phyloP scores from a whole-genome alignment of 192 early-diverging fungal genomes.

The Rhizoclosmatium globosum region DNA sequence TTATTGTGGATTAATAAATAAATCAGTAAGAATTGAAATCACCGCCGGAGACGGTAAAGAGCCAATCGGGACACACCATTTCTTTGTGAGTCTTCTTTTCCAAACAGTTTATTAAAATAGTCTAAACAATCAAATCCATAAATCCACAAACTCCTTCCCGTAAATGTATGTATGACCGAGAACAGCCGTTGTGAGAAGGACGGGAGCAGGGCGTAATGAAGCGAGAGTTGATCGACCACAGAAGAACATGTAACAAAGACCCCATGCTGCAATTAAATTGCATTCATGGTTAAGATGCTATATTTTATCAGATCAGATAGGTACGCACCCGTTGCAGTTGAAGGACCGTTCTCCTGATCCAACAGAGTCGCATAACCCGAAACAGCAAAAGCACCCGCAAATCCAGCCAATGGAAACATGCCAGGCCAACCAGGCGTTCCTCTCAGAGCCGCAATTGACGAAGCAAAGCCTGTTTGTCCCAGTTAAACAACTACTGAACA shows the following conservation, averaged over 20 bases:
- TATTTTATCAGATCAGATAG: neutral
- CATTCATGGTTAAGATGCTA: neutral
- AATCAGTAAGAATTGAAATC: too few relatives aligned
- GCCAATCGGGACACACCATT: neutral
- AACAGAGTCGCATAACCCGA: conserved; percentile 14
- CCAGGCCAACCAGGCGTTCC: conserved; percentile 21
- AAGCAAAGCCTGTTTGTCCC: conserved; percentile 7
- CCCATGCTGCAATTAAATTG: conserved; percentile 29
- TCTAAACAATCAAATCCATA: conserved; percentile 12
- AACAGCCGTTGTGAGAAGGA: conserved; percentile 24
- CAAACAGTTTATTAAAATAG: neutral
- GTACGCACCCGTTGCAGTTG: conserved; percentile 23
- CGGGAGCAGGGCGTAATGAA: conserved; percentile 16
- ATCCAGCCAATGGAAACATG: conserved; percentile 28
- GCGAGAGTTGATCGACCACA: conserved; percentile 3
- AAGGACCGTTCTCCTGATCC: conserved; percentile 34
- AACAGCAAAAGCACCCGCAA: conserved; percentile 32
- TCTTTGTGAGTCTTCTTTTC: neutral
- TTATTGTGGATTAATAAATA: neutral
- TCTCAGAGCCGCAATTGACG: conserved; percentile 10
- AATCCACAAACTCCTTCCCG: conserved; percentile 28
- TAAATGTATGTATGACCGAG: conserved; percentile 10
- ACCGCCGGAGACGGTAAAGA: neutral
- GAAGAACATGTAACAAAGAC: conserved; percentile 26
- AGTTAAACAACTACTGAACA: neutral